A percentile compares a stretch with the other conserved stretches of the same genome.
Evolutionary conservation across 2,329 filamentous ascomycete species (phyloP).

Genomic region (Botrytis deweyae): DNA sequence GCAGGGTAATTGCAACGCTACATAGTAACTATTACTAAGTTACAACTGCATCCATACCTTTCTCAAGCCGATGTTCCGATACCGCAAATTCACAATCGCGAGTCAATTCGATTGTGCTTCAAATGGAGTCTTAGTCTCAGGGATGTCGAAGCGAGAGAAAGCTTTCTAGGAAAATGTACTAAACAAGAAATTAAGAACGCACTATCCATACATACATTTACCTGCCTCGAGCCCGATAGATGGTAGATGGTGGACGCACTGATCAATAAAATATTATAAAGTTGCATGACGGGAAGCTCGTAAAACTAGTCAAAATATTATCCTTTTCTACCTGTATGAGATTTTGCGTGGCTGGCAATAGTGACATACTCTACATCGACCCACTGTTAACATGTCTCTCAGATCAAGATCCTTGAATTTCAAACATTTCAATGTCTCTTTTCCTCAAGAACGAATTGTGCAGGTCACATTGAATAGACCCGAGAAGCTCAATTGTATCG

Average conservation of each 20-base stretch:
- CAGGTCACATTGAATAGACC: conserved; percentile 60
- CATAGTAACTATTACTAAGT: not conserved
- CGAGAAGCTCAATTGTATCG: conserved; percentile 55
- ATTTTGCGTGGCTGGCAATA: conserved; percentile 13
- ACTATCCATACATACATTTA: not conserved
- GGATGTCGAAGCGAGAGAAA: conserved; percentile 13
- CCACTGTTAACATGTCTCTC: conserved; percentile 10
- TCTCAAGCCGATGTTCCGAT: not conserved
- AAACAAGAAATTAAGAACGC: conserved; percentile 5
- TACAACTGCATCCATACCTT: not conserved
- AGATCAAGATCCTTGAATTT: conserved; percentile 19
- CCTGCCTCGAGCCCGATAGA: not conserved
- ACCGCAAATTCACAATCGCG: not conserved
- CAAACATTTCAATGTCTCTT: conserved; percentile 42
- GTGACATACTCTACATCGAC: not conserved
- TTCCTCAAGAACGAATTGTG: conserved; percentile 53
- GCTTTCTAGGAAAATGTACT: not conserved
- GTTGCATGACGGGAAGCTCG: conserved; percentile 15
- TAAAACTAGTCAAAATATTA: conserved; percentile 11
- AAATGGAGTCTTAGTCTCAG: not conserved
- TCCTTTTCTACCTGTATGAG: not conserved
- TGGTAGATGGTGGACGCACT: not conserved
- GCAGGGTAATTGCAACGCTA: conserved; percentile 5
- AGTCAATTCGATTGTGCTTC: not conserved
- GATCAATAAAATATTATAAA: conserved; percentile 18